These are phyloP conservation scores for Tieghemostelium lacteum DNA, from an alignment of 78 protist species.

Conservation along the genomic window DNA sequence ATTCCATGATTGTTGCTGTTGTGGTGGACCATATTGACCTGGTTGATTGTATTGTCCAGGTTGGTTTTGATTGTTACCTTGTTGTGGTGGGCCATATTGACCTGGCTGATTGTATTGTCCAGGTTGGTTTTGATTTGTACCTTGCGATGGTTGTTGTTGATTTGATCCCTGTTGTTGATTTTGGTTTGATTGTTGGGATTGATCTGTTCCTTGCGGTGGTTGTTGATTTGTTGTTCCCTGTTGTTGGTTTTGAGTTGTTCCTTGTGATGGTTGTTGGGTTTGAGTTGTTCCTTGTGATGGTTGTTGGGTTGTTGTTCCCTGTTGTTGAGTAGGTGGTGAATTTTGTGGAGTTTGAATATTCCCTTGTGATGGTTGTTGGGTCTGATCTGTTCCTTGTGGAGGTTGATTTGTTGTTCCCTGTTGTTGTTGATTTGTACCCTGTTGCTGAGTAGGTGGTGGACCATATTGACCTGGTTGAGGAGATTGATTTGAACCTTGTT, in stretches of 20 bases:
- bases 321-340: background rate
- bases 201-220: background rate
- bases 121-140: background rate
- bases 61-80: background rate
- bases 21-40: background rate
- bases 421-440: background rate
- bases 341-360: background rate
- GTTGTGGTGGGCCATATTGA: background rate
- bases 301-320: background rate
- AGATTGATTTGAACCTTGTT: background rate
- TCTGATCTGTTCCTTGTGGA: background rate
- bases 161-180: background rate
- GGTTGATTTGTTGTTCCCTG: background rate
- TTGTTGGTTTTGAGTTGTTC: background rate
- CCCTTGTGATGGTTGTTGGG: background rate
- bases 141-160: background rate
- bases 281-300: background rate
- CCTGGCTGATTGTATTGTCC: background rate
- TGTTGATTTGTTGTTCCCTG: background rate
- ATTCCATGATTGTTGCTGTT: no score
- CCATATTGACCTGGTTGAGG: background rate
- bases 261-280: background rate
- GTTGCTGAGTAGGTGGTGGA: slow-evolving; percentile 8
- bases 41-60: background rate
- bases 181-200: background rate